Evolutionary conservation across 1,284 basidiomycete species (phyloP).

Genomic region (Volvariella surrecta): DNA sequence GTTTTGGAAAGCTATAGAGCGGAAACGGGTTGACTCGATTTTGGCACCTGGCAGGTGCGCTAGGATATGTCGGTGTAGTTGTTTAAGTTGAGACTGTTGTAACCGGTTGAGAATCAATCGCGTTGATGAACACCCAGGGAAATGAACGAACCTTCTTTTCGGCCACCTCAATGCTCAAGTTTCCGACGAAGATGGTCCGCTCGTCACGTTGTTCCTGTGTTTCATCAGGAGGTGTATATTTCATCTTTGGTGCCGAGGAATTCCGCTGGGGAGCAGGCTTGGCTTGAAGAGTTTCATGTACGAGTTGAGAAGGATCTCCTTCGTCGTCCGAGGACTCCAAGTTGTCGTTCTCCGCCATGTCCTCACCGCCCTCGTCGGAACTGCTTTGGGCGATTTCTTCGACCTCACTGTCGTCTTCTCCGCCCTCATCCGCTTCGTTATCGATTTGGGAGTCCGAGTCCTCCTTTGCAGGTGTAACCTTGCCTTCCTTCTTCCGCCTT

Average conservation of each 20-base stretch:
- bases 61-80: conserved; percentile 66
- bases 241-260: conserved; percentile 17
- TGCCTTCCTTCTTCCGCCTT: conserved; percentile 9
- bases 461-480: no score
- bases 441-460: no score
- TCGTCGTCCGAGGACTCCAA: neutral
- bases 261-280: conserved; percentile 14
- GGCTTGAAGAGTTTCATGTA: conserved; percentile 36
- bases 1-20: conserved; percentile 80
- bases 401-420: conserved; percentile 11
- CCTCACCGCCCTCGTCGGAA: conserved; percentile 9
- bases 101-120: conserved; percentile 7
- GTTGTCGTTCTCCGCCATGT: conserved; percentile 3
- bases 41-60: conserved; percentile 61
- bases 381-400: conserved; percentile 4
- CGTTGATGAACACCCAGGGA: neutral
- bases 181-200: conserved; percentile 92
- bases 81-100: conserved; percentile 50
- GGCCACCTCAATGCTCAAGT: conserved; percentile 71
- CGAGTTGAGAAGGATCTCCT: conserved; percentile 25
- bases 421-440: no score
- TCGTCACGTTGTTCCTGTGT: conserved; percentile 63
- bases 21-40: conserved; percentile 87
- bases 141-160: conserved; percentile 56
- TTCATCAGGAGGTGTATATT: conserved; percentile 56